Conservation (phyloP, 345 rosid genomes). For the Citrus reticulata region DNA sequence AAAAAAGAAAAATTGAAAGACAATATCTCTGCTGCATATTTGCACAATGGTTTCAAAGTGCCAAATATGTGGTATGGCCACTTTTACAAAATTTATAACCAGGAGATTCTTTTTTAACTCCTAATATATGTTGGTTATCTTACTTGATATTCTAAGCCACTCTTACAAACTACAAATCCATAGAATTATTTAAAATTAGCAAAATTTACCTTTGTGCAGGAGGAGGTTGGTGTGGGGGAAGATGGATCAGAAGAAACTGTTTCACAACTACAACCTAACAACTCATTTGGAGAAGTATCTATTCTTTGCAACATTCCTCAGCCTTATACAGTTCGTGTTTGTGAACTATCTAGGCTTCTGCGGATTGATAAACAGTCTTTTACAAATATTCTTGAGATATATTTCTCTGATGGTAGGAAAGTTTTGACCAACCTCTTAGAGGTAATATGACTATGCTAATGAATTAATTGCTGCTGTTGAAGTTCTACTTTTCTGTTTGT, state of each 20-base stretch:
- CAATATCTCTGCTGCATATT: not conserved
- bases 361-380: slow-evolving; percentile 89
- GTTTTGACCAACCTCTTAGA: slow-evolving; percentile 75
- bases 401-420: slow-evolving; percentile 82
- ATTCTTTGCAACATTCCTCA: slow-evolving; percentile 94
- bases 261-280: slow-evolving; percentile 51
- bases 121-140: not conserved
- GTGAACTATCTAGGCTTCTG: slow-evolving; percentile 71
- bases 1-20: no score
- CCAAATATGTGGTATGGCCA: not conserved
- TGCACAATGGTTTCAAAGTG: not conserved
- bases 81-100: not conserved
- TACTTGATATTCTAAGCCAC: not conserved
- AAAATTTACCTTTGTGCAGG: slow-evolving; percentile 39
- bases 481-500: not conserved
- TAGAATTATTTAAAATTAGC: not conserved
- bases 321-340: slow-evolving; percentile 79
- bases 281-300: slow-evolving; percentile 86
- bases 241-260: slow-evolving; percentile 79
- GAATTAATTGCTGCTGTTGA: not conserved
- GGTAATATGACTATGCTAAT: slow-evolving; percentile 37
- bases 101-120: not conserved
- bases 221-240: slow-evolving; percentile 57
- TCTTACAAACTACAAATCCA: not conserved
- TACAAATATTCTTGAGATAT: slow-evolving; percentile 78